Evolutionary conservation across 2,329 filamentous ascomycete genomes (phyloP).

Genomic region (Apiospora hydei): DNA sequence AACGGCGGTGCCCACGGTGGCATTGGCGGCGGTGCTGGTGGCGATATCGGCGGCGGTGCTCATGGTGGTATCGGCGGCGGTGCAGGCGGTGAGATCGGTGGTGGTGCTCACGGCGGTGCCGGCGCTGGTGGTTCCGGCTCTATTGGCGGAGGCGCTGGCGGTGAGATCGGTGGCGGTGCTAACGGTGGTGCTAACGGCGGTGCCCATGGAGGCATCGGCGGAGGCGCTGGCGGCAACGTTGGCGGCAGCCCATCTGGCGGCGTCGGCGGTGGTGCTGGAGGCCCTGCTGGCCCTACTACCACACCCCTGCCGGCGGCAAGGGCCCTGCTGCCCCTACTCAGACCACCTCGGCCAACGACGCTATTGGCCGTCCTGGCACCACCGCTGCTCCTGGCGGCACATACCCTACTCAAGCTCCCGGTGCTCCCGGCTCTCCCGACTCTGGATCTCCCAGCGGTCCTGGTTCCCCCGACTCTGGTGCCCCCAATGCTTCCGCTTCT

Average conservation of each 20-base stretch:
- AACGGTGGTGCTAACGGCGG: background rate
- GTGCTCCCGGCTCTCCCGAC: background rate
- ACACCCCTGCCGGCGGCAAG: background rate
- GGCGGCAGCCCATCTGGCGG: background rate
- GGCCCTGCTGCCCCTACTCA: slow-evolving; percentile 4
- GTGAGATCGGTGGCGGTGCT: background rate
- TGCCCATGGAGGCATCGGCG: background rate
- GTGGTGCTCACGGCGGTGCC: background rate
- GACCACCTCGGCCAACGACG: slow-evolving; percentile 17
- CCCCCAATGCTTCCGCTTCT: background rate
- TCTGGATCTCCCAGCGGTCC: background rate
- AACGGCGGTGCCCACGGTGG: background rate
- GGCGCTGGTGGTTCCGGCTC: too few species aligned
- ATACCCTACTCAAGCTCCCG: background rate
- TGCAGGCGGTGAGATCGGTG: background rate
- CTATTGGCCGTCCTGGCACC: slow-evolving; percentile 12
- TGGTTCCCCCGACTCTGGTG: background rate
- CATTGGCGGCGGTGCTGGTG: background rate
- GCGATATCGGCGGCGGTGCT: background rate
- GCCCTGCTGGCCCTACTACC: background rate
- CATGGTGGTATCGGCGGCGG: background rate
- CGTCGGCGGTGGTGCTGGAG: background rate
- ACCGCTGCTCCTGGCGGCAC: slow-evolving; percentile 1
- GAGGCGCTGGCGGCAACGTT: background rate
- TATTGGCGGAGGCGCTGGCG: background rate